Conservation (phyloP, 345 rosid species). For the Pistacia vera region DNA sequence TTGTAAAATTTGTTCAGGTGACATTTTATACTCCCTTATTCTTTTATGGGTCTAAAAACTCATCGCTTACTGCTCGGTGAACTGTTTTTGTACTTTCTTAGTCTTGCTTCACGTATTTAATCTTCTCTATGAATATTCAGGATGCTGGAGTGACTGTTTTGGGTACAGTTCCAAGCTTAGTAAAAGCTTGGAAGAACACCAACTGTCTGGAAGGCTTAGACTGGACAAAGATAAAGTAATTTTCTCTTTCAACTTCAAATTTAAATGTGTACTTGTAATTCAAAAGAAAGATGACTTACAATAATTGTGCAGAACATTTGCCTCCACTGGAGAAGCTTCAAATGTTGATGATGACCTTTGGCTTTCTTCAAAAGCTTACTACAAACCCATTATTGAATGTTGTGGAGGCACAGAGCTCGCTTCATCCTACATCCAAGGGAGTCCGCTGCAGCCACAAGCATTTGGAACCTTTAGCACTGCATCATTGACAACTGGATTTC, state of each 20-base stretch:
- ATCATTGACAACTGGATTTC: slow-evolving; percentile 72
- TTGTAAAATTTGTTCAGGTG: slow-evolving; percentile 91
- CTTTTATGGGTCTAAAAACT: neutral
- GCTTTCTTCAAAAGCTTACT: slow-evolving; percentile 85
- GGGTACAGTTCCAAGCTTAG: slow-evolving; percentile 92
- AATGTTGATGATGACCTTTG: slow-evolving; percentile 89
- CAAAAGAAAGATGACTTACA: slow-evolving; percentile 10
- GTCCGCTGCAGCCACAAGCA: slow-evolving; percentile 78
- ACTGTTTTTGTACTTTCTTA: neutral
- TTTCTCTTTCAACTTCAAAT: neutral
- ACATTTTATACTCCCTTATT: slow-evolving; percentile 4
- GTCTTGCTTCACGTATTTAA: neutral
- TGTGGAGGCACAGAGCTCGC: slow-evolving; percentile 95
- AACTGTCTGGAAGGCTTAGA: slow-evolving; percentile 70
- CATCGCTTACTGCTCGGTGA: neutral
- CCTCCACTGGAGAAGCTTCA: slow-evolving; percentile 83
- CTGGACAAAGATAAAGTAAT: slow-evolving; percentile 81
- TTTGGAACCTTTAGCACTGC: slow-evolving; percentile 85
- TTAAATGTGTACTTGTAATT: slow-evolving; percentile 1
- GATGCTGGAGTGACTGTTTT: slow-evolving; percentile 85
- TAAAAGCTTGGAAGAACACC: slow-evolving; percentile 79
- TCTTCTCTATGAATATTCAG: slow-evolving; percentile 32
- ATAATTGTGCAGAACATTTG: slow-evolving; percentile 47
- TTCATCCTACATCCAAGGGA: slow-evolving; percentile 74
- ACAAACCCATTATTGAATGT: slow-evolving; percentile 72